Evolutionary conservation across 108 stramenopile species (phyloP).

Genomic region (Hondaea fermentalgiana): DNA sequence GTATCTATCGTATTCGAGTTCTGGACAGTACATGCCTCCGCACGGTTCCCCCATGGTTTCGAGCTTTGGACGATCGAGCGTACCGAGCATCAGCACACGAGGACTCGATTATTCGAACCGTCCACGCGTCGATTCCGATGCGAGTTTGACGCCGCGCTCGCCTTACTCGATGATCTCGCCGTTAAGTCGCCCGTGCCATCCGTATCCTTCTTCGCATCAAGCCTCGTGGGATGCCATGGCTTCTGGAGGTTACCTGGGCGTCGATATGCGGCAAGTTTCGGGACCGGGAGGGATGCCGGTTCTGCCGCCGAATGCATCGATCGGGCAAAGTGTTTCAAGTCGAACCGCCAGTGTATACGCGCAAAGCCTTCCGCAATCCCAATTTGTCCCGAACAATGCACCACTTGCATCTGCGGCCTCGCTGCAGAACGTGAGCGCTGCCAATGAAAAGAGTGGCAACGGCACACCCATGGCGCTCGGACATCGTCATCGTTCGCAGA

Average conservation of each 20-base stretch:
- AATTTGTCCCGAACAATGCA: not conserved
- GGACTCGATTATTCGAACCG: not conserved
- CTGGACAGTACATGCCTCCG: too few relatives aligned
- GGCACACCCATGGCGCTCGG: not conserved
- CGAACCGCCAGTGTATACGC: not conserved
- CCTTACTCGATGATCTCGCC: not conserved
- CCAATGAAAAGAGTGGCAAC: too few relatives aligned
- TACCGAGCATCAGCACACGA: not conserved
- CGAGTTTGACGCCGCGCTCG: not conserved
- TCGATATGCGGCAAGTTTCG: not conserved
- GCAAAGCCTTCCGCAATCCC: not conserved
- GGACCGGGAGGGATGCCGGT: not conserved
- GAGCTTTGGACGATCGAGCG: too few relatives aligned
- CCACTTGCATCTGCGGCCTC: not conserved
- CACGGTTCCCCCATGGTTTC: too few relatives aligned
- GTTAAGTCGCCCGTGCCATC: not conserved
- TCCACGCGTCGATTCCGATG: not conserved
- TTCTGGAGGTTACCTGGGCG: not conserved
- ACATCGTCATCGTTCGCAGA: not conserved
- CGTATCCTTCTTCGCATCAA: not conserved
- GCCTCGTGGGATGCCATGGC: not conserved
- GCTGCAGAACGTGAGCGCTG: too few relatives aligned
- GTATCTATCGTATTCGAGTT: too few relatives aligned
- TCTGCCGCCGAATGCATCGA: not conserved
- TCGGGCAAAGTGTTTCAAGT: not conserved